Conservation (phyloP, 371 early-diverging fungal genomes). For the Mortierella sp. region DNA sequence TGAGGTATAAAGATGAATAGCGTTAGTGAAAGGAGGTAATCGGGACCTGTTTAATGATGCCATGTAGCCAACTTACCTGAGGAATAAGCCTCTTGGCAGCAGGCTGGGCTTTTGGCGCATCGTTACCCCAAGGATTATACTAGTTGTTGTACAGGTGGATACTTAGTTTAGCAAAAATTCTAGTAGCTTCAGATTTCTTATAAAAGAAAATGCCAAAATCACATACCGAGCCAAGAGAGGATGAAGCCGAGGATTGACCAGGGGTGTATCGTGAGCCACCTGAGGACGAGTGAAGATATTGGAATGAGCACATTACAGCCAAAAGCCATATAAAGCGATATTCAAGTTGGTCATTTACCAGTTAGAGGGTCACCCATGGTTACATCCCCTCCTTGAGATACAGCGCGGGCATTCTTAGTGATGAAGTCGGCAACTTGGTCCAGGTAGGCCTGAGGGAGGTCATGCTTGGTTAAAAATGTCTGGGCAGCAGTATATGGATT, state of each 20-base stretch:
- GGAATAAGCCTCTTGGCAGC: slow-evolving; percentile 42
- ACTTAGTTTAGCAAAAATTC: background rate
- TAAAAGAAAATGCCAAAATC: background rate
- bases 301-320: background rate
- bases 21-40: slow-evolving; percentile 35
- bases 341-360: slow-evolving; percentile 37
- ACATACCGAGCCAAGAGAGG: slow-evolving; percentile 43
- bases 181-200: background rate
- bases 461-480: slow-evolving; percentile 84
- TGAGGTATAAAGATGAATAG: slow-evolving; percentile 1
- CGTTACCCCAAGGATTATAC: slow-evolving; percentile 58
- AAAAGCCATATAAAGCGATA: no score
- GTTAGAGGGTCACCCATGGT: slow-evolving; percentile 78
- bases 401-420: slow-evolving; percentile 82
- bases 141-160: background rate
- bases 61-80: slow-evolving; percentile 31
- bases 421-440: slow-evolving; percentile 97
- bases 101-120: slow-evolving; percentile 40
- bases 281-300: slow-evolving; percentile 6
- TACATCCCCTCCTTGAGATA: slow-evolving; percentile 60
- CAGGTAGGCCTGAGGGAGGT: slow-evolving; percentile 84
- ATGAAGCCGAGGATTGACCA: slow-evolving; percentile 19
- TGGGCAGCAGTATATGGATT: slow-evolving; percentile 96
- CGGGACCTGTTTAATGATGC: no score
- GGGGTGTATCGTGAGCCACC: slow-evolving; percentile 54